phyloP scores from a whole-genome alignment of 2,329 filamentous ascomycete species.

The Xylaria digitata region DNA sequence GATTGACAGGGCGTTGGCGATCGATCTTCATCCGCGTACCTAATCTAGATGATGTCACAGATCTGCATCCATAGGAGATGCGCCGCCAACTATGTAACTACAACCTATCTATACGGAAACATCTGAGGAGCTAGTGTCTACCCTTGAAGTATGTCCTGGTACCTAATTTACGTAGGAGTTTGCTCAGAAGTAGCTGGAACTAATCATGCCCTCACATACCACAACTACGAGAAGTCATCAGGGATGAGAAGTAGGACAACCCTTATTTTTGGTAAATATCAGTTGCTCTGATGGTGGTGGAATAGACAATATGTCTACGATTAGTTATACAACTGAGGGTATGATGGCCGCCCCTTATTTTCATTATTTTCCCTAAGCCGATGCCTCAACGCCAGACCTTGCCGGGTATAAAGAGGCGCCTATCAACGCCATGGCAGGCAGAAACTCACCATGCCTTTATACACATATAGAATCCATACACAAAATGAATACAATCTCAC shows the following conservation, averaged over 20 bases:
- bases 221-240: neutral
- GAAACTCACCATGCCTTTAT: constrained; percentile 13
- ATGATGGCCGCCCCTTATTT: neutral
- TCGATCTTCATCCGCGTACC: constrained; percentile 14
- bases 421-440: constrained; percentile 26
- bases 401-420: constrained; percentile 32
- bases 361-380: neutral
- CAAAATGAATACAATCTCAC: constrained; percentile 40
- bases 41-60: constrained; percentile 22
- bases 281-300: constrained; percentile 1
- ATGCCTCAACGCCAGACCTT: constrained; percentile 21
- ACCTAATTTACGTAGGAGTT: too few relatives aligned
- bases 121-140: too few relatives aligned
- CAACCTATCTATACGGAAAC: neutral
- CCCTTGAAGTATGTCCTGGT: too few relatives aligned
- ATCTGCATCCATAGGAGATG: neutral
- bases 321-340: constrained; percentile 22
- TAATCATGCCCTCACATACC: too few relatives aligned
- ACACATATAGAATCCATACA: constrained; percentile 27
- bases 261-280: constrained; percentile 1
- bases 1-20: neutral
- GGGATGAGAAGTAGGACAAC: neutral
- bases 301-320: constrained; percentile 13
- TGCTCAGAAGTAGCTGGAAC: too few relatives aligned
- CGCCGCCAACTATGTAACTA: neutral